Percentiles rank a stretch among this genome's conserved stretches.
Evolutionary conservation across 1,139 yeast species (phyloP).

Genomic region (Pichia sp.): DNA sequence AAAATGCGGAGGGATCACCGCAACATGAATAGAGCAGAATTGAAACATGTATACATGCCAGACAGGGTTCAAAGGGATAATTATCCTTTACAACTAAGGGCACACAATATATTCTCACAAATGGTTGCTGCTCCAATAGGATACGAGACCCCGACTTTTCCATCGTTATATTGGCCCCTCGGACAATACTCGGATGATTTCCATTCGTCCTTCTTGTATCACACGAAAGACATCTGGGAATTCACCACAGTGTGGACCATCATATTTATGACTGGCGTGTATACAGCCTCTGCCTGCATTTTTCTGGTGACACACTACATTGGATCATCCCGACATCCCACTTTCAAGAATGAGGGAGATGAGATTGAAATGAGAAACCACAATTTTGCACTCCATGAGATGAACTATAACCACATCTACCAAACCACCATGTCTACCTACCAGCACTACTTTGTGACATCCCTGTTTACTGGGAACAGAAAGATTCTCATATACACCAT

Average conservation of each 20-base stretch:
- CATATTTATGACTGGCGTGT: conserved; percentile 59
- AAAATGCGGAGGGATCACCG: background rate
- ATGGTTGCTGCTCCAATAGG: conserved; percentile 60
- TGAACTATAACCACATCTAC: conserved; percentile 5
- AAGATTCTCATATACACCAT: conserved; percentile 27
- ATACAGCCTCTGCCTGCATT: conserved; percentile 58
- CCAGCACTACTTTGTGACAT: conserved; percentile 11
- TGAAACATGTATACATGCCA: background rate
- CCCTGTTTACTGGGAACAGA: conserved; percentile 11
- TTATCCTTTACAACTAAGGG: no score
- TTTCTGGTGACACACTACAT: conserved; percentile 51
- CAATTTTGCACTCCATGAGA: conserved; percentile 6
- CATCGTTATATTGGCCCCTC: conserved; percentile 73
- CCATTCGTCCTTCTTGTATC: conserved; percentile 59
- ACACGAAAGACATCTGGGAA: conserved; percentile 71
- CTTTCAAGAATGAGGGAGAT: background rate
- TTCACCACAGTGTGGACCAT: conserved; percentile 82
- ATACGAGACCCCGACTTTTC: conserved; percentile 73
- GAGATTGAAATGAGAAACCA: background rate
- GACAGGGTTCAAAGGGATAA: no score
- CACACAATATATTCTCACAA: no score
- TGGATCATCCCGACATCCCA: conserved; percentile 8
- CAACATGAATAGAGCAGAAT: background rate
- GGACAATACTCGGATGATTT: conserved; percentile 42
- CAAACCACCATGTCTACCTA: conserved; percentile 9